A percentile compares a stretch with the other conserved stretches of the same genome.
Evolutionary conservation across 139 green algal species (phyloP).

Genomic region (Chlorella sp.): DNA sequence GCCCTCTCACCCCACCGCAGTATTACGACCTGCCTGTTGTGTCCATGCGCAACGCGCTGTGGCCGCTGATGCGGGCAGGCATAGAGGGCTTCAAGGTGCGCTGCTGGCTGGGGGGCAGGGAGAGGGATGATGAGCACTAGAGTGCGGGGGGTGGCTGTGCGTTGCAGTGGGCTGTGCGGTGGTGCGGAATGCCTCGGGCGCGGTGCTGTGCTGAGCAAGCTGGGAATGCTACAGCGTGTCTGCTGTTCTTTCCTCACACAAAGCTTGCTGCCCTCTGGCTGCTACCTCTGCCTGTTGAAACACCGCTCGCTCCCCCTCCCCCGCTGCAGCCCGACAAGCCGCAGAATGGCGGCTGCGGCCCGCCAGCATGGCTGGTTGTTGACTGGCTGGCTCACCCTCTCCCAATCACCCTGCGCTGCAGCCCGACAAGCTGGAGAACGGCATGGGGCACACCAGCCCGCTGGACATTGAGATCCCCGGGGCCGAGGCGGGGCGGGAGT

Average conservation of each 20-base stretch:
- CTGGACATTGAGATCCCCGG: slow-evolving; percentile 23
- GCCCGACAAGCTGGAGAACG: slow-evolving; percentile 28
- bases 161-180: not conserved
- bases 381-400: no score
- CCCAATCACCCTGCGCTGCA: not conserved
- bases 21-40: slow-evolving; percentile 28
- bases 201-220: no score
- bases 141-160: no score
- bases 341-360: not conserved
- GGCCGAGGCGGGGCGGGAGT: slow-evolving; percentile 5
- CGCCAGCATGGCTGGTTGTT: no score
- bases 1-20: not conserved
- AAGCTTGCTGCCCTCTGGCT: not conserved
- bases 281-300: not conserved
- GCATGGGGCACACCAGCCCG: slow-evolving; percentile 5
- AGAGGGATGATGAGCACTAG: no score
- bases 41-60: slow-evolving; percentile 33
- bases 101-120: no score
- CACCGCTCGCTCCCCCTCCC: not conserved
- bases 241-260: not conserved
- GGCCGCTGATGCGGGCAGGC: slow-evolving; percentile 24
- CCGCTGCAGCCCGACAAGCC: not conserved
- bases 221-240: no score
- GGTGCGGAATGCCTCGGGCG: no score
- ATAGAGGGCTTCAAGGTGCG: slow-evolving; percentile 31